A percentile compares a stretch with the other conserved stretches of the same genome.
These are phyloP conservation scores for Fusarium buxicola DNA, from an alignment of 2,329 filamentous ascomycete species.

Conservation along the genomic window DNA sequence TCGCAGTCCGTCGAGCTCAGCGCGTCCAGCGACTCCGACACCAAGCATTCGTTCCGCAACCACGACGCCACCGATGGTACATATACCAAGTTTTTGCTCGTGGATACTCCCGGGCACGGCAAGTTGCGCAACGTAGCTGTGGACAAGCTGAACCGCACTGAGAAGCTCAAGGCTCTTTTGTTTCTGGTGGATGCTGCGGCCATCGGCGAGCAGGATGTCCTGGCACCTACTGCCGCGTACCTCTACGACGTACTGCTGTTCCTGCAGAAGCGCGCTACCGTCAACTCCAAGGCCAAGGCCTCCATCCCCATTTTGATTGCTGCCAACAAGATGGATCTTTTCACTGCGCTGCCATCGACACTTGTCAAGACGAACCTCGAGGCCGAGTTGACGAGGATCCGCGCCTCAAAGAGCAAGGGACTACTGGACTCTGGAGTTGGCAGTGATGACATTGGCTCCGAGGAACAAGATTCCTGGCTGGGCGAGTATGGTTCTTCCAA, in stretches of 20 bases:
- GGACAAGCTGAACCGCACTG: conserved; percentile 56
- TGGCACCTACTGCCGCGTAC: conserved; percentile 83
- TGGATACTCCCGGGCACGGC: conserved; percentile 95
- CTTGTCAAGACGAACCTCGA: conserved; percentile 83
- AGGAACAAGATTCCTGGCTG: conserved; percentile 86
- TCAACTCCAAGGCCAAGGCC: conserved; percentile 48
- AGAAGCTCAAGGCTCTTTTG: conserved; percentile 77
- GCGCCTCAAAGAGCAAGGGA: conserved; percentile 81
- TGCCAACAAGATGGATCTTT: conserved; percentile 95
- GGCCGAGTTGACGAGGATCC: conserved; percentile 81
- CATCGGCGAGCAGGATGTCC: conserved; percentile 66
- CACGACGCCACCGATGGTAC: conserved; percentile 65
- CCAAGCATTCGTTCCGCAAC: conserved; percentile 61
- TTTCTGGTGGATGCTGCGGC: conserved; percentile 90
- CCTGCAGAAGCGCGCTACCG: conserved; percentile 78
- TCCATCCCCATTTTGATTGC: conserved; percentile 82
- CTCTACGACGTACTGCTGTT: conserved; percentile 89
- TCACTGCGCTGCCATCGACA: conserved; percentile 85
- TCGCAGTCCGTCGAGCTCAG: conserved; percentile 66
- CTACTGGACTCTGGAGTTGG: conserved; percentile 85
- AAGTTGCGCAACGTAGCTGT: conserved; percentile 84
- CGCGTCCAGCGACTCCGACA: conserved; percentile 59
- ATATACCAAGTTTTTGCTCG: conserved; percentile 78
- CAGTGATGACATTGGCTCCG: conserved; percentile 67
- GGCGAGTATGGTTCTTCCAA: conserved; percentile 81